Conservation (phyloP, 495 filamentous ascomycete species). For the Penicillium paradoxum region DNA sequence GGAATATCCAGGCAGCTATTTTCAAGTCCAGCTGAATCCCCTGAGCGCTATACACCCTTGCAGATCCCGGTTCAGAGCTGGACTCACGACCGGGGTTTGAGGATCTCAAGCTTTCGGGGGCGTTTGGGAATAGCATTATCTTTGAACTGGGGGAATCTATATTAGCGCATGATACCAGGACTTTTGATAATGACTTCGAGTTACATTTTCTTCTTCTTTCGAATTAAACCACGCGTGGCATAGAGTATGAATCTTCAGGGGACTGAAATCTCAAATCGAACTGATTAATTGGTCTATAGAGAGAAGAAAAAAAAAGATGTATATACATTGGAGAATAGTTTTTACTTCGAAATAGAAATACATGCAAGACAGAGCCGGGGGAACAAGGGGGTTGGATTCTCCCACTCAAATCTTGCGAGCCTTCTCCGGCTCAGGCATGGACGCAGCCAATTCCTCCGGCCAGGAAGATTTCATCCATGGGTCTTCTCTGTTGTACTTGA, state of each 20-base stretch:
- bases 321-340: conserved; percentile 3
- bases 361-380: background rate
- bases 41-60: too few species aligned
- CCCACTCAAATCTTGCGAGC: background rate
- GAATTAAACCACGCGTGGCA: too few species aligned
- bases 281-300: too few species aligned
- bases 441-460: background rate
- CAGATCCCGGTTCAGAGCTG: background rate
- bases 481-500: background rate
- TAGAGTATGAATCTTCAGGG: too few species aligned
- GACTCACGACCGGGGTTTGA: too few species aligned
- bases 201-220: background rate
- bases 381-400: background rate
- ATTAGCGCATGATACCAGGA: too few species aligned
- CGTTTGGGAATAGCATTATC: too few species aligned
- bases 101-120: too few species aligned
- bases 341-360: conserved; percentile 1
- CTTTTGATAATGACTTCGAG: background rate
- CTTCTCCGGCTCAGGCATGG: background rate
- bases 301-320: background rate
- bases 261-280: too few species aligned
- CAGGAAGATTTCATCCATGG: conserved; percentile 2
- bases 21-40: too few species aligned
- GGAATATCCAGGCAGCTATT: too few species aligned
- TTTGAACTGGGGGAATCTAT: too few species aligned